Evolutionary conservation across 306 rosid species (phyloP), one percentile per base, ranked within the genome.

Genomic region (Fagus sylvatica): DNA sequence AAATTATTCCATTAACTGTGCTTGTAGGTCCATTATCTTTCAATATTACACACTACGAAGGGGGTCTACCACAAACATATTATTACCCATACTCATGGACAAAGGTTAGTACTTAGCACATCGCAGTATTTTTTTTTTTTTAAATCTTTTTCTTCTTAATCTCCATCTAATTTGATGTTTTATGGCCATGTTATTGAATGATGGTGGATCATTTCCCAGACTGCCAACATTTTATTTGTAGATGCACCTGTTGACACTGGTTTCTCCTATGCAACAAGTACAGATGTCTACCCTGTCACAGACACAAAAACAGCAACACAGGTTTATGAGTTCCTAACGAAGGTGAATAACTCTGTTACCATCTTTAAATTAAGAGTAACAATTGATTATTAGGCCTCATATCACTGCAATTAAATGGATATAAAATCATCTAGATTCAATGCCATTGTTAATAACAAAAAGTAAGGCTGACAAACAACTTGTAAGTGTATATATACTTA

Each of bases 171-270:
- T 61, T 12, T 33, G 19, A 61, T 65, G 42, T 5, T 13, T 62
- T 62, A 33, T 62, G 41, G 17, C 33, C 19, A 34, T 62, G 1
- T 34, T 2, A 15, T 7, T 62, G 43, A 34, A 62, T 62, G 41
- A 2, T 34, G 43, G 19, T 62, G 22, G 19, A 62, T 57, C 37
- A 62, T 39, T 65, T n/a, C 49, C 51, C 49, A 76, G 73, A 12
- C 37, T 7, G 61, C 79, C 6, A 78, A 60, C 72, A 78, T 71
- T 6, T 17, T 78, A 73, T 78, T 33, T 71, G 71, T 78, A n/a
- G 76, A 78, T 51, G 81, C 76, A 37, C 81, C 81, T 40, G 71
- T 71, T 71, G 81, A 76, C 17, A 46, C 81, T 34, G 81, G 81
- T 34, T 78, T 78, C 81, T 78, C 81, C 17, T 78, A 71, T 49